Conservation (phyloP, 345 rosid species). For the Eucalyptus urophylla region DNA sequence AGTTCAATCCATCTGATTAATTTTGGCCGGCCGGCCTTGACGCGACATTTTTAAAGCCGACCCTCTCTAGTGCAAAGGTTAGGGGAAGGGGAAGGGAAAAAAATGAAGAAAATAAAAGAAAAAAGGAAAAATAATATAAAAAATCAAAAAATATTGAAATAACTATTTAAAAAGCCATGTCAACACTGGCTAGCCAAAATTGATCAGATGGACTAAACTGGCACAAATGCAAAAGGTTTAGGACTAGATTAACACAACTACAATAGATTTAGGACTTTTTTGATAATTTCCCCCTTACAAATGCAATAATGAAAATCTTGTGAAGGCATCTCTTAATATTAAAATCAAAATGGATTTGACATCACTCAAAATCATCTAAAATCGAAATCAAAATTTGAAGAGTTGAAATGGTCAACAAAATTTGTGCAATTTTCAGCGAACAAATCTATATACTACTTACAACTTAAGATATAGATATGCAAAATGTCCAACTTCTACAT, state of each 20-base stretch:
- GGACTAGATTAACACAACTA: no score
- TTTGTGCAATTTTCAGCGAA: neutral
- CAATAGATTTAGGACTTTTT: no score
- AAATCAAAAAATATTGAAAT: no score
- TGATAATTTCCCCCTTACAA: neutral
- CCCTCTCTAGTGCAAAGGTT: no score
- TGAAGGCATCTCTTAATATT: neutral
- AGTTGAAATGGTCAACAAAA: neutral
- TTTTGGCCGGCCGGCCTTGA: rapidly evolving
- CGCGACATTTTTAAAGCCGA: rapidly evolving
- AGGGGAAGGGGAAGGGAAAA: no score
- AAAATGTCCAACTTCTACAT: neutral
- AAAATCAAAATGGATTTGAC: neutral
- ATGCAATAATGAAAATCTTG: neutral
- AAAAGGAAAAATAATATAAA: no score
- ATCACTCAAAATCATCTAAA: neutral
- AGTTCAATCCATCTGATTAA: rapidly evolving
- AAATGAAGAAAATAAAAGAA: no score
- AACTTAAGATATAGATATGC: neutral
- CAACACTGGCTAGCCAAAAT: rapidly evolving
- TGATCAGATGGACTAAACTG: rapidly evolving
- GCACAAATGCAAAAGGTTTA: no score
- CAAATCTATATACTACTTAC: neutral
- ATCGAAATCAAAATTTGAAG: neutral
- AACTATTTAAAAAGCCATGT: no score